A percentile compares a stretch with the other conserved stretches of the same genome.
Conservation (phyloP, 441 rosid genomes). For the Geranium incanum region DNA sequence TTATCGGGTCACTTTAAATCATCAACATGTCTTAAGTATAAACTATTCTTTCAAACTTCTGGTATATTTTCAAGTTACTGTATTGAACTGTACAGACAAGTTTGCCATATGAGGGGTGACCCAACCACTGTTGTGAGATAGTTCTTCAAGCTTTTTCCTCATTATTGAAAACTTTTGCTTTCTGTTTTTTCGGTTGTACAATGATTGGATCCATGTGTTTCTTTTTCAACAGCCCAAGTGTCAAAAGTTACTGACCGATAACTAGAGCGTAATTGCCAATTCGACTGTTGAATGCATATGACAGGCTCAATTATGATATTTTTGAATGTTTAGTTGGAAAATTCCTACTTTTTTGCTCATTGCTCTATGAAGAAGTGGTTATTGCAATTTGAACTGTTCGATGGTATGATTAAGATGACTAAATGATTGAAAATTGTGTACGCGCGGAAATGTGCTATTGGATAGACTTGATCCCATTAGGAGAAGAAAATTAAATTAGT, state of each 20-base stretch:
- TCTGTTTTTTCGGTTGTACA: not conserved
- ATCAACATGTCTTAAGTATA: not conserved
- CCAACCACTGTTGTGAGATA: no score
- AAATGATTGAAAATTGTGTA: not conserved
- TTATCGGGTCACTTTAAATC: not conserved
- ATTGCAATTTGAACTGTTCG: not conserved
- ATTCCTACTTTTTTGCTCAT: not conserved
- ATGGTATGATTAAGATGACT: not conserved
- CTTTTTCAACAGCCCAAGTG: not conserved
- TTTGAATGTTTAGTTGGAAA: not conserved
- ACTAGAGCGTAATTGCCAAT: not conserved
- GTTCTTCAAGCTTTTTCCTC: not conserved
- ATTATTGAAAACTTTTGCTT: not conserved
- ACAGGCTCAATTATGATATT: not conserved
- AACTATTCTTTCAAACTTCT: not conserved
- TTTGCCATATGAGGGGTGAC: no score
- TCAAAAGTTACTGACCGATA: constrained; percentile 4
- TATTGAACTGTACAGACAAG: no score
- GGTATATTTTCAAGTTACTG: no score
- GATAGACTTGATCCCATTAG: not conserved
- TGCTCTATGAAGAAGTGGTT: not conserved
- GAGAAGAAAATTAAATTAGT: not conserved
- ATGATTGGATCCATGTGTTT: not conserved
- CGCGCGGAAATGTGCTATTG: not conserved
- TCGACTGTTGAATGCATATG: not conserved